These are phyloP conservation scores for Cystobasidium sp. DNA, from an alignment of 1,284 basidiomycete species.

Conservation along the genomic window DNA sequence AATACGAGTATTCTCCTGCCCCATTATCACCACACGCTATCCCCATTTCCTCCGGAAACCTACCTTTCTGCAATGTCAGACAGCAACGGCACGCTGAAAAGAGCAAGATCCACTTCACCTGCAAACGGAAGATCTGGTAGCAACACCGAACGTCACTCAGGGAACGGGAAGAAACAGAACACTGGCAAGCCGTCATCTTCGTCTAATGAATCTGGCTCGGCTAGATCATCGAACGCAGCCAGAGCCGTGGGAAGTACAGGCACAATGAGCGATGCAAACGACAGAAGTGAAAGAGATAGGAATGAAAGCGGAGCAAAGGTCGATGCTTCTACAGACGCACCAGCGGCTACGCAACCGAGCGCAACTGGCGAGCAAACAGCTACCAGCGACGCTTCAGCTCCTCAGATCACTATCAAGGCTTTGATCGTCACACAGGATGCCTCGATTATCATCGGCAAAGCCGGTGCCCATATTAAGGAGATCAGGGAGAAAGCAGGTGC, in stretches of 20 bases:
- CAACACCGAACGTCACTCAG: conserved; percentile 17
- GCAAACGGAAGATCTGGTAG: conserved; percentile 15
- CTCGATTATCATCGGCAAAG: conserved; percentile 98
- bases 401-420: conserved; percentile 51
- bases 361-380: conserved; percentile 14
- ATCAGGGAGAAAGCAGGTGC: conserved; percentile 97
- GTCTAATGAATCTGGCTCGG: conserved; percentile 18
- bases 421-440: conserved; percentile 99
- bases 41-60: neutral
- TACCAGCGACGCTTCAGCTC: conserved; percentile 24
- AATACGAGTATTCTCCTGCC: neutral
- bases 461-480: conserved; percentile 95
- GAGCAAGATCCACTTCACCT: conserved; percentile 31
- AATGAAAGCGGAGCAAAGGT: neutral
- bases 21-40: neutral
- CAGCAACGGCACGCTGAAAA: conserved; percentile 38
- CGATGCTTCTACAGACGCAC: neutral
- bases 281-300: neutral
- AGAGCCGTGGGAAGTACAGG: neutral
- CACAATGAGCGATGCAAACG: conserved; percentile 22
- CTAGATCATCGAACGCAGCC: conserved; percentile 2
- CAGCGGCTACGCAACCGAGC: conserved; percentile 12
- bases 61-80: conserved; percentile 2
- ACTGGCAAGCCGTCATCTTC: conserved; percentile 16
- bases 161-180: conserved; percentile 39